Conservation (phyloP, 2,329 filamentous ascomycete species). For the Botrytis pseudocinerea region DNA sequence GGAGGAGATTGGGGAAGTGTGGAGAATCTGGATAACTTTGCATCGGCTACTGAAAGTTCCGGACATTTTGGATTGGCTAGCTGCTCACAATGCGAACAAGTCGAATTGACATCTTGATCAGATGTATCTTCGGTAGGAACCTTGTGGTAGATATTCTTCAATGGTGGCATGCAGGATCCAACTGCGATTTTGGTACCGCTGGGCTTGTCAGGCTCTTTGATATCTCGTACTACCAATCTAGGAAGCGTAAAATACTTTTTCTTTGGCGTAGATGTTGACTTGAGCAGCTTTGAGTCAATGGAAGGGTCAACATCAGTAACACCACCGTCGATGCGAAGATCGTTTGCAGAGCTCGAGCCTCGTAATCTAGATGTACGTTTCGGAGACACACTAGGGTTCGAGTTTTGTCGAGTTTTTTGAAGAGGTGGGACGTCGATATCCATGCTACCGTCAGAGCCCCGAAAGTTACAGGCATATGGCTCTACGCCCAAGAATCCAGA, state of each 20-base stretch:
- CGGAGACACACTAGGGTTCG: conserved; percentile 4
- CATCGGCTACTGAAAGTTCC: background rate
- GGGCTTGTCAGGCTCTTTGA: conserved; percentile 21
- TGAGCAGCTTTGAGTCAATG: conserved; percentile 1
- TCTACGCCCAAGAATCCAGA: conserved; percentile 26
- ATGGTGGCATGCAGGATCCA: conserved; percentile 18
- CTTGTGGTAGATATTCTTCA: conserved; percentile 2
- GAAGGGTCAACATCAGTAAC: conserved; percentile 11
- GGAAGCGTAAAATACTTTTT: conserved; percentile 32
- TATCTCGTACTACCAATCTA: conserved; percentile 33
- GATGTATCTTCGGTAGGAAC: conserved; percentile 30
- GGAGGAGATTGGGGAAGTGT: conserved; percentile 22
- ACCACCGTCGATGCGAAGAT: conserved; percentile 21
- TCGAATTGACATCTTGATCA: conserved; percentile 30
- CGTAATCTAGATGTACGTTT: conserved; percentile 21
- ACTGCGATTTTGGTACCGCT: conserved; percentile 2
- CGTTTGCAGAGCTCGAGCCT: conserved; percentile 27
- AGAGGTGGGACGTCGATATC: conserved; percentile 12
- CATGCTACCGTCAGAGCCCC: conserved; percentile 24
- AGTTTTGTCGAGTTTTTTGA: conserved; percentile 17
- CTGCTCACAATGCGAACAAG: conserved; percentile 18
- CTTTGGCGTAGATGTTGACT: conserved; percentile 18
- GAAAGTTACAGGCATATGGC: conserved; percentile 13
- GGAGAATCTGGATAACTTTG: conserved; percentile 14
- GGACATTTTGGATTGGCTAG: background rate